Conservation (phyloP, 2,329 filamentous ascomycete species). For the Xylariaceae sp. region DNA sequence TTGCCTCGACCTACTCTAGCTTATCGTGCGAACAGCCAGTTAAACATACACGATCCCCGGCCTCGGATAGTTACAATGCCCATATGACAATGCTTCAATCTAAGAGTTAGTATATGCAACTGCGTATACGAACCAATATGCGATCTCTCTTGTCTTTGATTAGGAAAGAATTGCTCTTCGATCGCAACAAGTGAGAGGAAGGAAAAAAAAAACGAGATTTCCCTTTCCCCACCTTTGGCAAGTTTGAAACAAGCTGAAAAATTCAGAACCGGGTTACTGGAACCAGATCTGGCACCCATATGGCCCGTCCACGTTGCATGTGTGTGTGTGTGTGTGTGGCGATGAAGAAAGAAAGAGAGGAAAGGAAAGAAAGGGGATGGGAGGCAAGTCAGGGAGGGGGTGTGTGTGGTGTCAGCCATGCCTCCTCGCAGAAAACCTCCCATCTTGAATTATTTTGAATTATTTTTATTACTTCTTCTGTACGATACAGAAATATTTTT, state of each 20-base stretch:
- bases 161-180: no score
- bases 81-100: no score
- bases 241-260: constrained; percentile 1
- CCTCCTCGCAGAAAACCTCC: background rate
- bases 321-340: background rate
- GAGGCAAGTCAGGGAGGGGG: background rate
- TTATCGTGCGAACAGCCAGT: no score
- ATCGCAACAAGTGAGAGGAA: no score
- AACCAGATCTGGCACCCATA: constrained; percentile 4
- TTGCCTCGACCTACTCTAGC: no score
- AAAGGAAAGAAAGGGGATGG: background rate
- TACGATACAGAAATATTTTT: background rate
- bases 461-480: background rate
- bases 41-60: no score
- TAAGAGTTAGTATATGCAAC: background rate
- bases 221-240: background rate
- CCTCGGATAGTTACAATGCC: no score
- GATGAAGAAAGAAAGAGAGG: background rate
- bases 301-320: constrained; percentile 3
- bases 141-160: no score
- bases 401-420: background rate
- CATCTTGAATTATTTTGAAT: background rate
- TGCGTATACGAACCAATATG: no score
- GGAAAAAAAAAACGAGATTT: no score
- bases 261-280: constrained; percentile 12